Conservation (phyloP, 148 eudicot genomes). For the Tetragonia tetragonoides region DNA sequence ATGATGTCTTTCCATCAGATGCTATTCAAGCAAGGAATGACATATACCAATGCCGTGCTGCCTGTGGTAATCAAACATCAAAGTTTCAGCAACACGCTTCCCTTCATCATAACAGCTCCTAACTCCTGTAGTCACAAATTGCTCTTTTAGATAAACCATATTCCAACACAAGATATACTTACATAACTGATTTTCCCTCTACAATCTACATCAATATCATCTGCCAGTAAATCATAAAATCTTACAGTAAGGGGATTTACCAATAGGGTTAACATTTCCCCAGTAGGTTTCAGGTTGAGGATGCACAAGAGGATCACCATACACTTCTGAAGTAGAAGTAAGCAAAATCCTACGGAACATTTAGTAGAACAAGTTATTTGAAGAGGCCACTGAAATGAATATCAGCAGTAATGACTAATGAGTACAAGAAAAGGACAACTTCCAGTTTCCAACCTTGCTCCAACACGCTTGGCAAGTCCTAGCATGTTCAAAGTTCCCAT, state of each 20-base stretch:
- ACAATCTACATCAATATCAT: not conserved
- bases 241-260: slow-evolving; percentile 29
- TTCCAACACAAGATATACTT: not conserved
- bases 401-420: not conserved
- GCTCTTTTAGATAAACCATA: slow-evolving; percentile 1
- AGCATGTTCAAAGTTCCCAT: slow-evolving; percentile 97
- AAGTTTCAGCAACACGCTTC: slow-evolving; percentile 96
- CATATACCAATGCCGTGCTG: slow-evolving; percentile 90
- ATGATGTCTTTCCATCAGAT: not conserved
- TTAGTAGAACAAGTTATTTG: not conserved
- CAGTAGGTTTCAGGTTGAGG: slow-evolving; percentile 91
- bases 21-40: not conserved
- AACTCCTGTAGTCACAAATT: slow-evolving; percentile 51
- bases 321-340: slow-evolving; percentile 87
- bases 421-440: not conserved
- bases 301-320: slow-evolving; percentile 91
- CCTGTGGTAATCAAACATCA: slow-evolving; percentile 99
- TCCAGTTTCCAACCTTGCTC: slow-evolving; percentile 65
- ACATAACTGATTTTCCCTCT: not conserved
- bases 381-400: not conserved
- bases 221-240: not conserved
- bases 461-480: slow-evolving; percentile 98
- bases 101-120: slow-evolving; percentile 99
- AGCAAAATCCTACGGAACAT: slow-evolving; percentile 65
- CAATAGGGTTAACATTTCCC: slow-evolving; percentile 99